Percentiles rank a stretch among this genome's conserved stretches.
These are phyloP conservation scores for Cyclotella kingstonii DNA, from an alignment of 108 stramenopile genomes.

Conservation along the genomic window DNA sequence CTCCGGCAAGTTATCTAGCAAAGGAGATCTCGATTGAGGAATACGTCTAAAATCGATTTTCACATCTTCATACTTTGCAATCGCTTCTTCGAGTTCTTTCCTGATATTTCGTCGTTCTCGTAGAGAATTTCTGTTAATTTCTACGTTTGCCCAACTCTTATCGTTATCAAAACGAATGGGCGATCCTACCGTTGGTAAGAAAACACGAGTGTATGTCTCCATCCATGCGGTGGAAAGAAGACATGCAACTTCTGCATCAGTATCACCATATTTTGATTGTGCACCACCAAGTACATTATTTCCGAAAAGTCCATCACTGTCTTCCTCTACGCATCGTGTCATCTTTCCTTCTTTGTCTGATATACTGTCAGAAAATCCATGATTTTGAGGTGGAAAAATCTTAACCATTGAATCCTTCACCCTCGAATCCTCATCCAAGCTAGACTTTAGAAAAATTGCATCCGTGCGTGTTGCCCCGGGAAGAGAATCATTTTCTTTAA, in stretches of 20 bases:
- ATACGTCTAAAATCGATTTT: conserved; percentile 58
- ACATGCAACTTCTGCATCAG: conserved; percentile 82
- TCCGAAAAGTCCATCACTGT: conserved; percentile 12
- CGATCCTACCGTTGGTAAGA: conserved; percentile 71
- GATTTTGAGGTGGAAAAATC: conserved; percentile 74
- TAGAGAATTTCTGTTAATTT: conserved; percentile 36
- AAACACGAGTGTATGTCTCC: conserved; percentile 80
- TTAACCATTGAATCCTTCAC: conserved; percentile 84
- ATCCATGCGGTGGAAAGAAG: conserved; percentile 83
- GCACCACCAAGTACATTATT: conserved; percentile 60
- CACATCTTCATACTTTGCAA: conserved; percentile 54
- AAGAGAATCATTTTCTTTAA: conserved; percentile 66
- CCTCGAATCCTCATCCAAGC: conserved; percentile 61
- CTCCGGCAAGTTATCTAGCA: conserved; percentile 31
- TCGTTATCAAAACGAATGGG: conserved; percentile 62
- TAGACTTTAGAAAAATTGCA: conserved; percentile 56
- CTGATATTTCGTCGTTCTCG: conserved; percentile 55
- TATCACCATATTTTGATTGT: conserved; percentile 31
- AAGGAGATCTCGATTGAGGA: conserved; percentile 40
- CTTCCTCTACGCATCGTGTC: conserved; percentile 17
- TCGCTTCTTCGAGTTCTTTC: conserved; percentile 66
- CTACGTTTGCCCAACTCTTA: conserved; percentile 50
- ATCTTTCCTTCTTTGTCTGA: conserved; percentile 7
- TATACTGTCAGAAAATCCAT: conserved; percentile 77
- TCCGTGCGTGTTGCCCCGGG: conserved; percentile 71